Percentiles rank a stretch among this genome's conserved stretches.
These are phyloP conservation scores for Xerocomus amazonicus DNA, from an alignment of 1,284 basidiomycete genomes.

Conservation along the genomic window DNA sequence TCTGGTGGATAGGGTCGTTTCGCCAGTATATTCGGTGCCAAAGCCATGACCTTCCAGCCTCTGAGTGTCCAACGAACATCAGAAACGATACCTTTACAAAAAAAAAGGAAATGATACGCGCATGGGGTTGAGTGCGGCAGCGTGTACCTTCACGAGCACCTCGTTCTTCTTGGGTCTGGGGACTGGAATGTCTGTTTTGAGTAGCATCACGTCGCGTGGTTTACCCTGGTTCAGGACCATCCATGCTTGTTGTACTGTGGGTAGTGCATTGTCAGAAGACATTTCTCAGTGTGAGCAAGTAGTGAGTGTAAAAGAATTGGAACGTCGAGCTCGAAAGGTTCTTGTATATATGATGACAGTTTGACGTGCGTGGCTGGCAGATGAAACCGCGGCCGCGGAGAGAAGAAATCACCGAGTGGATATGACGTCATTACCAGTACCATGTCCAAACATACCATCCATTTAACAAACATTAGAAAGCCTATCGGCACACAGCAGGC, in stretches of 20 bases:
- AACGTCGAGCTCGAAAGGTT: too few species aligned
- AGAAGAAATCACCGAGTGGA: too few species aligned
- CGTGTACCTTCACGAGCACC: conserved; percentile 59
- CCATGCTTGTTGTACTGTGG: conserved; percentile 42
- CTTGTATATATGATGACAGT: too few species aligned
- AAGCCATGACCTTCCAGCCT: conserved; percentile 55
- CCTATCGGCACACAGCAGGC: too few species aligned
- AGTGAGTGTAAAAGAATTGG: not conserved
- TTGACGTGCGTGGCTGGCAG: too few species aligned
- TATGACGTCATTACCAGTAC: too few species aligned
- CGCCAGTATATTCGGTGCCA: conserved; percentile 47
- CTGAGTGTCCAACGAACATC: conserved; percentile 10
- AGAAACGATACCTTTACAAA: not conserved
- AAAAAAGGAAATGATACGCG: conserved; percentile 32
- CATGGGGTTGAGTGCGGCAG: conserved; percentile 68
- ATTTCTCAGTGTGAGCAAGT: not conserved
- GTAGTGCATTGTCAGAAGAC: conserved; percentile 16
- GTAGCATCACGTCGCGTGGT: conserved; percentile 44
- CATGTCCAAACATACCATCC: too few species aligned
- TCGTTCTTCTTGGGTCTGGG: conserved; percentile 31
- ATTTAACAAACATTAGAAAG: too few species aligned
- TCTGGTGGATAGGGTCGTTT: conserved; percentile 53
- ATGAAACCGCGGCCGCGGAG: too few species aligned
- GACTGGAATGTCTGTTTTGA: conserved; percentile 46
- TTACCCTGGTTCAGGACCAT: conserved; percentile 35